These are phyloP conservation scores for Quercus lobata DNA, from an alignment of 331 rosid genomes.

Conservation along the genomic window DNA sequence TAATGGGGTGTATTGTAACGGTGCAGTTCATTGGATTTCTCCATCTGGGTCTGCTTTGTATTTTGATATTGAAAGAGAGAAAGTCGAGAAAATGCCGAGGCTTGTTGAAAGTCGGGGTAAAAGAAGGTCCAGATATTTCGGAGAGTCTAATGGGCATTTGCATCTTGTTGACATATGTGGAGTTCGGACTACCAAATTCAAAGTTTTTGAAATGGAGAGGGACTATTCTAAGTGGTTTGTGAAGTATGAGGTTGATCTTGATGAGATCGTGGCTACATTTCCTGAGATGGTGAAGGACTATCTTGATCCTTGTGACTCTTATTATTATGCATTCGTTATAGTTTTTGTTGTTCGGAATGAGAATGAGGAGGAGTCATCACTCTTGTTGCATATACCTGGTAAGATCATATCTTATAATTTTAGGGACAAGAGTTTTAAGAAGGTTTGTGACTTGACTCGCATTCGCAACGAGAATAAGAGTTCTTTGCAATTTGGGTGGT, in stretches of 20 bases:
- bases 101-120: background rate
- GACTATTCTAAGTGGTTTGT: constrained; percentile 31
- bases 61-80: background rate
- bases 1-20: constrained; percentile 26
- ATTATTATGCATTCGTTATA: constrained; percentile 4
- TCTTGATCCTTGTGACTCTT: background rate
- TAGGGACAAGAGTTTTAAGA: constrained; percentile 5
- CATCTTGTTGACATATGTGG: constrained; percentile 15
- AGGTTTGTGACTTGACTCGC: constrained; percentile 14
- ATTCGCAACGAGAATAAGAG: background rate
- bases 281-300: constrained; percentile 1
- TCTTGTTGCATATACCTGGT: constrained; percentile 33
- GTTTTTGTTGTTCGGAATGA: constrained; percentile 17
- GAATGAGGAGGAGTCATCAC: constrained; percentile 12
- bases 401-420: constrained; percentile 25
- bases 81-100: background rate
- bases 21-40: constrained; percentile 24
- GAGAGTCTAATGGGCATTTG: constrained; percentile 25
- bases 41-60: background rate
- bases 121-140: constrained; percentile 6
- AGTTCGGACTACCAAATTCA: background rate
- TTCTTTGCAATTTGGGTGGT: constrained; percentile 18
- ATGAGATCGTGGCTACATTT: background rate
- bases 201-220: constrained; percentile 20
- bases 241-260: constrained; percentile 23